phyloP scores from a whole-genome alignment of 129 eudicot genomes.

The Logfia minima region DNA sequence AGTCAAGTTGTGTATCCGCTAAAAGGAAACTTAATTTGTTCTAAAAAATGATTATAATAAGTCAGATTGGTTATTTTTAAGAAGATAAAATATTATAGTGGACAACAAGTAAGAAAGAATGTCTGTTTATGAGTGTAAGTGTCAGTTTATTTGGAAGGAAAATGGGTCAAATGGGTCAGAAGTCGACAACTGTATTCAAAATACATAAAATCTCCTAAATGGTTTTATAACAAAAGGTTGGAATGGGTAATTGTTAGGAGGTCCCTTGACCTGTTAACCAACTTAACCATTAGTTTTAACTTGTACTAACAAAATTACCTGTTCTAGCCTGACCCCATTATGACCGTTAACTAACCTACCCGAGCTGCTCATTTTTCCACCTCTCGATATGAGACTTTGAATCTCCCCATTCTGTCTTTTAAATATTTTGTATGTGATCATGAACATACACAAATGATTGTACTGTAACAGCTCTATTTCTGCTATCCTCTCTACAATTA shows the following conservation, averaged over 20 bases:
- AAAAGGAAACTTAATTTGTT: neutral
- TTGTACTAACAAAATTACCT: neutral
- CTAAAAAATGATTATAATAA: neutral
- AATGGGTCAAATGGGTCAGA: neutral
- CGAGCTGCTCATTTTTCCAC: neutral
- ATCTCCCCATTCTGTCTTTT: neutral
- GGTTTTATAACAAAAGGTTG: neutral
- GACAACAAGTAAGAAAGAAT: neutral
- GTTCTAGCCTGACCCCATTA: neutral
- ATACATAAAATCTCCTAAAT: neutral
- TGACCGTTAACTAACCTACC: neutral
- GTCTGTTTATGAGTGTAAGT: neutral
- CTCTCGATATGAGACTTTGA: neutral
- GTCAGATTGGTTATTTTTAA: constrained; percentile 5
- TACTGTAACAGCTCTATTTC: constrained; percentile 68
- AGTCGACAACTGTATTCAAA: neutral
- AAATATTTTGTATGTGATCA: constrained; percentile 18
- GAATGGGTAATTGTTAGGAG: too few relatives aligned
- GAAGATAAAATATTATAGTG: neutral
- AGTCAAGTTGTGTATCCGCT: neutral
- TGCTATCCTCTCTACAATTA: constrained; percentile 69
- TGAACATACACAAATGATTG: constrained; percentile 8
- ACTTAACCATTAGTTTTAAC: neutral
- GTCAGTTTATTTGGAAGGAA: neutral
- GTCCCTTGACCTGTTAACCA: neutral